Base-by-base conservation (phyloP, 208 protist genomes). In the Trypanosomatidae sp. region DNA sequence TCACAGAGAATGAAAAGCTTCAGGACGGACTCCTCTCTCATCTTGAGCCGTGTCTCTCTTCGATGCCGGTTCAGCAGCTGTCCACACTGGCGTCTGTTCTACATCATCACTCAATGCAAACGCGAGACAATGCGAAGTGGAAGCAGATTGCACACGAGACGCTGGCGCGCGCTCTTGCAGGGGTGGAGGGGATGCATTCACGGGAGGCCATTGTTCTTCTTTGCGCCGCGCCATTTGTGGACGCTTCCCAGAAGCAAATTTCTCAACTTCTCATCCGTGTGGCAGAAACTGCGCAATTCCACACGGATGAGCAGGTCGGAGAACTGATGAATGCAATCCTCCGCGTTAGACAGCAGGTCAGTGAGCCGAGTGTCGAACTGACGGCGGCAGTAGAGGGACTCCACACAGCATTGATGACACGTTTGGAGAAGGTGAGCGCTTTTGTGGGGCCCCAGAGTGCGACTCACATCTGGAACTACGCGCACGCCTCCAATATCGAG, bases 31-130 rank as follows among this genome's bases (percentile, higher is more conserved):
- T 95, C 55, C 41, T 93, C 39, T 56, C 73, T 49, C 79, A 87
- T 71, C 82, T 93, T 19, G 66, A 76, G 22, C 74, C 88, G 33
- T 86, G 79, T 62, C 76, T 95, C 44, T 43, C 81, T 36, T 72
- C 79, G 52, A 93, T 95, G 91, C 88, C 88, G 12, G 78, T 79
- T n/a, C 77, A 83, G 36, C 85, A 92, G 68, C 76, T 95, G 30
- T 92, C 91, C 15, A 95, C 91, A 50, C 66, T 93, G n/a, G 82
- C 82, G n/a, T 66, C 74, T 33, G 85, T 87, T 22, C 72, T 95
- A 28, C 65, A 73, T 13, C 41, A 68, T 36, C 67, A 84, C 69
- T 58, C 77, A 12, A 58, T 93, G 50, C 74, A 80, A 50, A 71
- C 60, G 28, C 72, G 53, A 22, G 66, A 93, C 67, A 74, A 79